Percentiles rank a stretch among this genome's conserved stretches.
Conservation (phyloP, 208 protist species). For the Leishmania tropica region DNA sequence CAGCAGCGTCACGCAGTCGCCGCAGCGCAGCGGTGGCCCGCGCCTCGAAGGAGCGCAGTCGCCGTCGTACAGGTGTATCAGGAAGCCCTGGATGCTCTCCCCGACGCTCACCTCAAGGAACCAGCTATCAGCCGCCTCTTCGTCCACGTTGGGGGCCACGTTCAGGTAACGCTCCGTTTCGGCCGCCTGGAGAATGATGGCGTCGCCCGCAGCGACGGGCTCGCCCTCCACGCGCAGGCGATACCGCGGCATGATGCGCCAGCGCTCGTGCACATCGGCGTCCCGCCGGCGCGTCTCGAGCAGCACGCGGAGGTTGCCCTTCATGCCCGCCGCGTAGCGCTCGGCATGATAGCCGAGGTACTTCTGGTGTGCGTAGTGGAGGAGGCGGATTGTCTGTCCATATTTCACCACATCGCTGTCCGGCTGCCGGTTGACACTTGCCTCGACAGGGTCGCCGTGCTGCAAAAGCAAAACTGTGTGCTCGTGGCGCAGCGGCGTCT, state of each 20-base stretch:
- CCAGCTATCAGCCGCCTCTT: conserved; percentile 25
- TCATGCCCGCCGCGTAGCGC: conserved; percentile 44
- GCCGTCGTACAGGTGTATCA: conserved; percentile 55
- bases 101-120: conserved; percentile 51
- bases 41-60: conserved; percentile 35
- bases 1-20: conserved; percentile 61
- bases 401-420: conserved; percentile 54
- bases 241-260: conserved; percentile 73
- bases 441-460: conserved; percentile 39
- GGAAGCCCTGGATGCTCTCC: conserved; percentile 44
- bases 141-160: conserved; percentile 31
- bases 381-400: conserved; percentile 51
- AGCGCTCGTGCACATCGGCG: conserved; percentile 32
- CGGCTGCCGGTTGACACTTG: conserved; percentile 10
- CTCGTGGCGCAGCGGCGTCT: conserved; percentile 44
- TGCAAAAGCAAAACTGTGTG: conserved; percentile 46
- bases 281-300: conserved; percentile 34
- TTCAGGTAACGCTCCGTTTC: conserved; percentile 44
- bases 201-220: conserved; percentile 52
- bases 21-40: conserved; percentile 48
- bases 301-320: conserved; percentile 54
- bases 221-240: conserved; percentile 66
- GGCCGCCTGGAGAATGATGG: conserved; percentile 49
- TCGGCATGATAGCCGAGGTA: conserved; percentile 45
- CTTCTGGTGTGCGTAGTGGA: conserved; percentile 51